A percentile compares a stretch with the other conserved stretches of the same genome.
phyloP scores from a whole-genome alignment of 176 grass and related monocot species.

The Typha latifolia region DNA sequence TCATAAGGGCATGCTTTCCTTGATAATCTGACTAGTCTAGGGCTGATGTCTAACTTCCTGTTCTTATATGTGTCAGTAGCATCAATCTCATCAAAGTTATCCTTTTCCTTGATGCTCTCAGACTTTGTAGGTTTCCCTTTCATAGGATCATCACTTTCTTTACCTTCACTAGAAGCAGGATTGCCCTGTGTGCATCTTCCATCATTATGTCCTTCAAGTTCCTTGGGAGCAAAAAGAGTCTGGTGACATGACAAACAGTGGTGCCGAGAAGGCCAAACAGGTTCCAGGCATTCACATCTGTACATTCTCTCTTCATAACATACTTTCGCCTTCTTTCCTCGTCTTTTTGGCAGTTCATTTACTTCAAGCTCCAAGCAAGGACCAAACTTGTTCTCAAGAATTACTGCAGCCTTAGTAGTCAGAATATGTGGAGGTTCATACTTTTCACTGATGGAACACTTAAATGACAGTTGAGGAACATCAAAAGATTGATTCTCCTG shows the following conservation, averaged over 20 bases:
- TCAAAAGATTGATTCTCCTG: slow-evolving; percentile 23
- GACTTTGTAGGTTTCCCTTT: slow-evolving; percentile 45
- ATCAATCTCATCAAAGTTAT: slow-evolving; percentile 16
- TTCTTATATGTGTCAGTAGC: slow-evolving; percentile 22
- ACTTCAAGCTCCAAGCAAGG: slow-evolving; percentile 40
- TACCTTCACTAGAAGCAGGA: slow-evolving; percentile 21
- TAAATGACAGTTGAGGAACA: slow-evolving; percentile 23
- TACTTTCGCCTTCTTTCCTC: slow-evolving; percentile 46
- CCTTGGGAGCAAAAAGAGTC: slow-evolving; percentile 33
- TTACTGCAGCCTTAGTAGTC: slow-evolving; percentile 49
- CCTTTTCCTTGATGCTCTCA: slow-evolving; percentile 43
- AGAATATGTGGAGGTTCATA: slow-evolving; percentile 24
- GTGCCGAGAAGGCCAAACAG: slow-evolving; percentile 62
- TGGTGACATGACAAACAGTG: slow-evolving; percentile 86
- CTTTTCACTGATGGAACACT: slow-evolving; percentile 21
- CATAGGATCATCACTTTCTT: slow-evolving; percentile 41
- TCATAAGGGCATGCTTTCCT: slow-evolving; percentile 63
- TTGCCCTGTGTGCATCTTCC: slow-evolving; percentile 44
- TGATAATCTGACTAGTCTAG: slow-evolving; percentile 6
- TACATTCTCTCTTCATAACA: slow-evolving; percentile 56
- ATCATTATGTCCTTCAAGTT: slow-evolving; percentile 73
- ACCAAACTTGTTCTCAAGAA: slow-evolving; percentile 73
- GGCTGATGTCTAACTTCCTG: slow-evolving; percentile 15
- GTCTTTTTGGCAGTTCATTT: slow-evolving; percentile 51
- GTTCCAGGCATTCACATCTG: slow-evolving; percentile 82